phyloP scores from a whole-genome alignment of 805 yeast genomes.

The Lachancea mirantina region DNA sequence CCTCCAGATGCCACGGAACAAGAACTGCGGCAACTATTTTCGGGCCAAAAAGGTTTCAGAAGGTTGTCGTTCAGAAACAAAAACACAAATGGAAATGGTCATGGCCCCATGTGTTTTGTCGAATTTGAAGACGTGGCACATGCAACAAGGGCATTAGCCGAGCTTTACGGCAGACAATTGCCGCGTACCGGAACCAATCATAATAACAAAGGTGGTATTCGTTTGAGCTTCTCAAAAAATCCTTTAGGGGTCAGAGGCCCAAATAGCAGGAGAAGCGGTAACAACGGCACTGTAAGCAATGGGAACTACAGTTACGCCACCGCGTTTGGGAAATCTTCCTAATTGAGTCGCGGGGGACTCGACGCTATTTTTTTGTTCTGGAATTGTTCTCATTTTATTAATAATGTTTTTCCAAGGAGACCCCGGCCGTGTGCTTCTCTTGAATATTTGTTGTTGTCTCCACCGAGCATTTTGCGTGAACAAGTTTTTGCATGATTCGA shows the following conservation, averaged over 20 bases:
- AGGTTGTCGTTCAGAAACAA: conserved; percentile 87
- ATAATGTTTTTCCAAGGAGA: too few species aligned
- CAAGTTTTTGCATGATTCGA: too few species aligned
- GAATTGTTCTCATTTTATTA: too few species aligned
- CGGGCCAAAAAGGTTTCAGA: conserved; percentile 88
- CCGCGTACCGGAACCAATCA: conserved; percentile 65
- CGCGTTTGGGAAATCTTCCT: conserved; percentile 9
- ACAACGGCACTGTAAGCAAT: conserved; percentile 11
- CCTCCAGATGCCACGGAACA: conserved; percentile 96
- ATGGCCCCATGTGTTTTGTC: conserved; percentile 99
- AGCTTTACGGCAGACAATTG: conserved; percentile 84
- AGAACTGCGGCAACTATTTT: conserved; percentile 79
- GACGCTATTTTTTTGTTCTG: too few species aligned
- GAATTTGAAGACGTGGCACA: conserved; percentile 94
- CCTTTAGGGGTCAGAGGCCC: conserved; percentile 94
- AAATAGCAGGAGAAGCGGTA: conserved; percentile 37
- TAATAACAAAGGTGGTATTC: conserved; percentile 76
- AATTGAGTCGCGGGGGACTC: too few species aligned
- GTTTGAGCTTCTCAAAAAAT: conserved; percentile 89
- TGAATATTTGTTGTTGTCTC: too few species aligned
- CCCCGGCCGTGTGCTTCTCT: too few species aligned
- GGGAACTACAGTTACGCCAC: conserved; percentile 16
- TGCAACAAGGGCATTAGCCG: conserved; percentile 92
- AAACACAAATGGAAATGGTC: conserved; percentile 42
- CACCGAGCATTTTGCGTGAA: too few species aligned